Evolutionary conservation across 2,329 filamentous ascomycete species (phyloP), one percentile per base, ranked within the genome.

Genomic region (Tolypocladium nubicola): DNA sequence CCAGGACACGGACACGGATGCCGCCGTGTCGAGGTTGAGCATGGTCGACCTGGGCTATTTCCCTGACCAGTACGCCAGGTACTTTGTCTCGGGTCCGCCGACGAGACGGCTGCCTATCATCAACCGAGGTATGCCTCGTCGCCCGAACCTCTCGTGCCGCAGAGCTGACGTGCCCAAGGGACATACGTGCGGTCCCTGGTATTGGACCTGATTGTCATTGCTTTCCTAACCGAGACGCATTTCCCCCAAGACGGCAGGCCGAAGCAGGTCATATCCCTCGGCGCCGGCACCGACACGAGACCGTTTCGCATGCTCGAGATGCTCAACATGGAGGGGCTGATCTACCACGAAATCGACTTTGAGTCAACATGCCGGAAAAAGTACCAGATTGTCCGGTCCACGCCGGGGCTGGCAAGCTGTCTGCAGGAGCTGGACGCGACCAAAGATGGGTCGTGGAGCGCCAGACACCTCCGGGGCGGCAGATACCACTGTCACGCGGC

Each of bases 281-380:
- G 94, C 37, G 93, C 94, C 19, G 94, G 94, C 30, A 96, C 92
- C 13, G 94, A 99, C 69, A 97, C 94, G 8, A 83, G 94, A 19
- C 87, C 86, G 59, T 91, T 97, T 67, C 85, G 90, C 23, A 75
- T 97, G 1, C 79, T 89, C 59, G 72, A 81, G 10, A 69, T 74
- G 19, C 69, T 75, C 0, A 56, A 59, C 8, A 61, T 66, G 6
- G 57, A 65, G 16, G 66, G 71, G 14, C 71, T 96, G 21, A 70
- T 87, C 58, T 99, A 97, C 70, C 92, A 97, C 70, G 94, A 99
- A 71, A 77, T 99, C 57, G 94, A 99, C 71, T 97, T 97, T 66
- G 80, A 88, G 0, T 72, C 80, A 26, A 91, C 92, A 56, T 86
- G 84, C n/a, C 68, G 75, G 3, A 78, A 80, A 47, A 96, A 93